Percentiles rank a stretch among this genome's conserved stretches.
These are phyloP conservation scores for Xylariaceae sp. DNA, from an alignment of 2,329 filamentous ascomycete genomes.

Conservation along the genomic window DNA sequence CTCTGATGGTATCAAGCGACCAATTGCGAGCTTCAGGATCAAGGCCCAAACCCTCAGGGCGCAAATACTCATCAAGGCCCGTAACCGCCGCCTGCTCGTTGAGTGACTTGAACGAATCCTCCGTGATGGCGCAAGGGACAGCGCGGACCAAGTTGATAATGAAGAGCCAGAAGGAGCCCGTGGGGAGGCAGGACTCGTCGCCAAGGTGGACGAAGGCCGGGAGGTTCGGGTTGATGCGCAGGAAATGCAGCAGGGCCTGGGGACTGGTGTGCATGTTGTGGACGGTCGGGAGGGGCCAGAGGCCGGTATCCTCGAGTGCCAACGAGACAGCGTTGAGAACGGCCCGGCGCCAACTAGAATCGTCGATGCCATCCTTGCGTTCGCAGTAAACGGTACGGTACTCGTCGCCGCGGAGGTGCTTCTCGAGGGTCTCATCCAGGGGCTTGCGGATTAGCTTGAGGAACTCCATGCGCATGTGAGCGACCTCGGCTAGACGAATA, in stretches of 20 bases:
- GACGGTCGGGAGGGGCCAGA: slow-evolving; percentile 15
- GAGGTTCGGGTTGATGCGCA: slow-evolving; percentile 14
- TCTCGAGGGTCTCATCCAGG: slow-evolving; percentile 9
- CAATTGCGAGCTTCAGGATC: too few relatives aligned
- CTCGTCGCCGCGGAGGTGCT: slow-evolving; percentile 10
- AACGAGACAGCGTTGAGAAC: background rate
- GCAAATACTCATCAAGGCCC: background rate
- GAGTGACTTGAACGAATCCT: background rate
- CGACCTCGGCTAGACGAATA: slow-evolving; percentile 9
- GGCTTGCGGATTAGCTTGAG: slow-evolving; percentile 14
- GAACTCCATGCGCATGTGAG: slow-evolving; percentile 5
- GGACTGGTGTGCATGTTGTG: slow-evolving; percentile 8
- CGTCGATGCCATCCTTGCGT: slow-evolving; percentile 12
- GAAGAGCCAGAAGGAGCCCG: slow-evolving; percentile 7
- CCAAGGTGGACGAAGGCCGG: slow-evolving; percentile 8
- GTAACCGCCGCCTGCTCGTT: background rate
- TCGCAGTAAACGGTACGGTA: background rate
- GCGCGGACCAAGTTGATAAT: background rate
- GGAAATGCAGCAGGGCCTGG: slow-evolving; percentile 3
- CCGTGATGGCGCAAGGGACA: too few relatives aligned
- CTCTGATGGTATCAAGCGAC: too few relatives aligned
- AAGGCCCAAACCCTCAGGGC: too few relatives aligned
- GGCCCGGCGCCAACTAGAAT: slow-evolving; percentile 10
- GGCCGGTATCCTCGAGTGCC: background rate
- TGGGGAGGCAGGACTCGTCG: slow-evolving; percentile 7